These are phyloP conservation scores for Boletus vermiculosoides DNA, from an alignment of 768 basidiomycete genomes.

Conservation along the genomic window DNA sequence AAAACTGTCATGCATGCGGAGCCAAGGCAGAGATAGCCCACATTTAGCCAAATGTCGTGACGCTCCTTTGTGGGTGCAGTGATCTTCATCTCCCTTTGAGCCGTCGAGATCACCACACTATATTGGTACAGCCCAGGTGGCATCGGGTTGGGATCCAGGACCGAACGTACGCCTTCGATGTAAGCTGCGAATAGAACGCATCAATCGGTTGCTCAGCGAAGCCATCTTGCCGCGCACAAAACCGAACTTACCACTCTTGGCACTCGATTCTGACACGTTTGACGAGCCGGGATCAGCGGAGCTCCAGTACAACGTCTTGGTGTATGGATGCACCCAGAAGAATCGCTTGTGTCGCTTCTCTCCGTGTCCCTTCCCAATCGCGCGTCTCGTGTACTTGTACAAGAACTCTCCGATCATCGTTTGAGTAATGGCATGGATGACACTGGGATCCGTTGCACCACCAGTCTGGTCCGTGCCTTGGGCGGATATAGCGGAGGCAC, in stretches of 20 bases:
- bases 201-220: constrained; percentile 7
- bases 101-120: constrained; percentile 89
- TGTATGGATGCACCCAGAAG: constrained; percentile 99
- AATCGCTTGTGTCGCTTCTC: constrained; percentile 90
- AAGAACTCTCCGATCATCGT: constrained; percentile 99
- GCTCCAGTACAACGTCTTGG: constrained; percentile 97
- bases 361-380: constrained; percentile 88
- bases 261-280: constrained; percentile 85
- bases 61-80: constrained; percentile 95
- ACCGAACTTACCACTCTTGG: constrained; percentile 85
- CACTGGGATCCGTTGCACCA: constrained; percentile 75
- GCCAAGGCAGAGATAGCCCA: constrained; percentile 38
- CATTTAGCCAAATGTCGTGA: constrained; percentile 96
- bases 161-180: constrained; percentile 86
- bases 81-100: constrained; percentile 96
- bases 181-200: constrained; percentile 56
- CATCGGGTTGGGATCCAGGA: constrained; percentile 95
- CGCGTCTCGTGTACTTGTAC: constrained; percentile 92
- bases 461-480: constrained; percentile 30
- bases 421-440: constrained; percentile 98
- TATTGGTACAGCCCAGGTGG: constrained; percentile 92
- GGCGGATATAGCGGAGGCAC: constrained; percentile 45
- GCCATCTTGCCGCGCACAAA: constrained; percentile 4
- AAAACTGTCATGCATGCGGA: constrained; percentile 6
- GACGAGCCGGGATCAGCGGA: constrained; percentile 89